A percentile compares a stretch with the other conserved stretches of the same genome.
phyloP scores from a whole-genome alignment of 306 rosid genomes.

The Quercus alba region DNA sequence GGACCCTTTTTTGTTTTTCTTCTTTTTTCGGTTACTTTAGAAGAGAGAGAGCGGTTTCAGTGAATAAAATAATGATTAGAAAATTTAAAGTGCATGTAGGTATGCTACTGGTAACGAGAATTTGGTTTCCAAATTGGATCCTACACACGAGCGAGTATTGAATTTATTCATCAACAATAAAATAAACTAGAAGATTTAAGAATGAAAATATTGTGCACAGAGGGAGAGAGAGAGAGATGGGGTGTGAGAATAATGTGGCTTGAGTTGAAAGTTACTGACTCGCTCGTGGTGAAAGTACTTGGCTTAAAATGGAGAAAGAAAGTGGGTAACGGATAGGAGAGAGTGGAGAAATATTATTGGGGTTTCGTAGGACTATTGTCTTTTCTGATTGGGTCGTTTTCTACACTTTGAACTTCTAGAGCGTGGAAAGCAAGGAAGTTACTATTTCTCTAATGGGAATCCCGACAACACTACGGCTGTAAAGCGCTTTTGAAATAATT shows the following conservation, averaged over 20 bases:
- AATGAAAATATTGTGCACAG: neutral
- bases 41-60: neutral
- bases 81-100: neutral
- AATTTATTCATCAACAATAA: neutral
- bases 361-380: no score
- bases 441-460: neutral
- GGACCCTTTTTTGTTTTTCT: constrained; percentile 2
- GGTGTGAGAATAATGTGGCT: neutral
- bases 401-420: neutral
- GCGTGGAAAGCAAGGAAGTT: neutral
- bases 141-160: no score
- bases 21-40: neutral
- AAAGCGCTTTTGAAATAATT: neutral
- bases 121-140: neutral
- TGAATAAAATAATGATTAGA: neutral
- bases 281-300: constrained; percentile 3
- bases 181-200: neutral
- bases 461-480: constrained; percentile 9
- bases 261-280: neutral
- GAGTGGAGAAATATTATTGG: neutral
- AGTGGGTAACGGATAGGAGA: constrained; percentile 23
- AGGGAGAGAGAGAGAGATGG: neutral
- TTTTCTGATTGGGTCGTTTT: constrained; percentile 12
- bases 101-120: neutral
- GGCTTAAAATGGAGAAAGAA: neutral